These are phyloP conservation scores for Metarhizium humberi DNA, from an alignment of 2,329 filamentous ascomycete genomes.

Conservation along the genomic window DNA sequence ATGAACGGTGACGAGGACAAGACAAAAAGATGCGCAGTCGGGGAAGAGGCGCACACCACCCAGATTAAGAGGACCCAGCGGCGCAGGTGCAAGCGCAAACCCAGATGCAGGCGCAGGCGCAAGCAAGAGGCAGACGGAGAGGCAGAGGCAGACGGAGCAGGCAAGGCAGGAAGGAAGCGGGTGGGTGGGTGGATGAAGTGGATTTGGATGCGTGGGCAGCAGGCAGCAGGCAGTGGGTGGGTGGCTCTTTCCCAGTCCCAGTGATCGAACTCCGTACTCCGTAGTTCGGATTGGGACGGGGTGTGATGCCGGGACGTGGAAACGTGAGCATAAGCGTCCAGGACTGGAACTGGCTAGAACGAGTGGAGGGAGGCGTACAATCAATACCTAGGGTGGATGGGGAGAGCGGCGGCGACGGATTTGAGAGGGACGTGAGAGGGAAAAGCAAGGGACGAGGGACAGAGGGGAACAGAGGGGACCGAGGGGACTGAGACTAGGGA, in stretches of 20 bases:
- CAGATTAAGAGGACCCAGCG: background rate
- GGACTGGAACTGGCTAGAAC: slow-evolving; percentile 2
- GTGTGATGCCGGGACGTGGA: background rate
- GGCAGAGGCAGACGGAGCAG: background rate
- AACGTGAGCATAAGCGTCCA: background rate
- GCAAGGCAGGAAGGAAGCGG: background rate
- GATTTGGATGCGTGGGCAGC: background rate
- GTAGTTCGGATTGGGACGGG: slow-evolving; percentile 1
- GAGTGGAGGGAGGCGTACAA: background rate
- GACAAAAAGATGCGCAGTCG: slow-evolving; percentile 2
- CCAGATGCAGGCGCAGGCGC: slow-evolving; percentile 10
- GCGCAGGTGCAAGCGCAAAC: slow-evolving; percentile 8
- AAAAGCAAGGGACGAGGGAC: background rate
- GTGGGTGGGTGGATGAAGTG: background rate
- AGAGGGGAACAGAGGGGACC: background rate
- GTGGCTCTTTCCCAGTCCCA: slow-evolving; percentile 2
- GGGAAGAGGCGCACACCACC: slow-evolving; percentile 4
- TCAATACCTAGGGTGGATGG: background rate
- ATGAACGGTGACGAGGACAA: background rate
- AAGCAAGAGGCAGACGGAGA: slow-evolving; percentile 4
- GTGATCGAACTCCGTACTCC: background rate
- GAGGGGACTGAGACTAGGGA: background rate
- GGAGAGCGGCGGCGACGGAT: background rate
- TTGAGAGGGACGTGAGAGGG: background rate
- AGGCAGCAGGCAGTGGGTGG: background rate